phyloP scores from a whole-genome alignment of 1,284 basidiomycete genomes.

The Rhodotorula sp. region DNA sequence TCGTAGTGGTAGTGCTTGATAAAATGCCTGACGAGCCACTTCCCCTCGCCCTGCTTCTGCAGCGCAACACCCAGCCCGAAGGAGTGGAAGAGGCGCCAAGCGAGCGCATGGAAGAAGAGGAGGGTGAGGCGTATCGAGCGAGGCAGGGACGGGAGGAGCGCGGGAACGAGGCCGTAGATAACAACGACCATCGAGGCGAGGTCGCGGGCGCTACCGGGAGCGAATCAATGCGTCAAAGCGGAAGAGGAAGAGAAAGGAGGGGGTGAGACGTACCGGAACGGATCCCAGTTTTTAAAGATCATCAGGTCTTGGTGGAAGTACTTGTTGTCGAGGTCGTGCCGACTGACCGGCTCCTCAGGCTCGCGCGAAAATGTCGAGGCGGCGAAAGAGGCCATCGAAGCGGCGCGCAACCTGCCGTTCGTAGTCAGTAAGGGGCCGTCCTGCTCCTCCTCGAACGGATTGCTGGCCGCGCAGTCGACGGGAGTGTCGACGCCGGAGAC shows the following conservation, averaged over 20 bases:
- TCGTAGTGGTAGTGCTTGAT: slow-evolving; percentile 73
- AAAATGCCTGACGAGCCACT: slow-evolving; percentile 90
- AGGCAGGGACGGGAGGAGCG: slow-evolving; percentile 39
- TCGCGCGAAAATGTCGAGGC: not conserved
- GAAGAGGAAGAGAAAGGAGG: not conserved
- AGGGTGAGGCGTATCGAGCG: slow-evolving; percentile 53
- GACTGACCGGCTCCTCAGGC: slow-evolving; percentile 53
- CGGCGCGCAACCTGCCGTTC: not conserved
- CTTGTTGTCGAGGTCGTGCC: slow-evolving; percentile 84
- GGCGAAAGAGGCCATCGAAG: not conserved
- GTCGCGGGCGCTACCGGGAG: slow-evolving; percentile 49
- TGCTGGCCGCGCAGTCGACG: not conserved
- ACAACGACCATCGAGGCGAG: slow-evolving; percentile 59
- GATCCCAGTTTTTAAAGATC: slow-evolving; percentile 76
- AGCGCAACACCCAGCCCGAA: slow-evolving; percentile 82
- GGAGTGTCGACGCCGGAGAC: slow-evolving; percentile 10
- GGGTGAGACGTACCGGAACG: slow-evolving; percentile 64
- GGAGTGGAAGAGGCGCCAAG: slow-evolving; percentile 85
- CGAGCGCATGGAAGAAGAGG: slow-evolving; percentile 77
- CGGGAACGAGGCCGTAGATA: slow-evolving; percentile 50
- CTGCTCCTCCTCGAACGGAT: too few relatives aligned
- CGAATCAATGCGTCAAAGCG: not conserved
- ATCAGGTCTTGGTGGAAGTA: slow-evolving; percentile 89
- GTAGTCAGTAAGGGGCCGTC: not conserved
- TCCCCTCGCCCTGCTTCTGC: slow-evolving; percentile 76